These are phyloP conservation scores for Teunomyces barrocoloradensis DNA, from an alignment of 805 yeast species.

Conservation along the genomic window DNA sequence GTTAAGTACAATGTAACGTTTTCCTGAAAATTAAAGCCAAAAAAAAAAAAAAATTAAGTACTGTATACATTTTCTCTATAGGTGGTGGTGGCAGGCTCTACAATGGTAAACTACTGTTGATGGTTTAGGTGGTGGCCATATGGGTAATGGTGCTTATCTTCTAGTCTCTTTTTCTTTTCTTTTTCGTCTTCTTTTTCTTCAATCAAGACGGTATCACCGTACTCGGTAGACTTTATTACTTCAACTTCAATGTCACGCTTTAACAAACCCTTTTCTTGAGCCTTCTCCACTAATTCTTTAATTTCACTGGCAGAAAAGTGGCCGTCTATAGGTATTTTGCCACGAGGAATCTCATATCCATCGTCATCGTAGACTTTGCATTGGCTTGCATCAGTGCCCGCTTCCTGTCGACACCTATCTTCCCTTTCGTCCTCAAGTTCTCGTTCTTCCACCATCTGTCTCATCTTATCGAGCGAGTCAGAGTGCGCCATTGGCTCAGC, in stretches of 20 bases:
- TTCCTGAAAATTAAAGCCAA: too few relatives aligned
- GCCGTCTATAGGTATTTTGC: slow-evolving; percentile 41
- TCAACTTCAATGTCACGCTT: slow-evolving; percentile 23
- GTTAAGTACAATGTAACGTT: too few relatives aligned
- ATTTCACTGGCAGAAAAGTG: slow-evolving; percentile 37
- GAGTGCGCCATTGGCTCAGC: slow-evolving; percentile 7
- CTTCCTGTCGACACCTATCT: not conserved
- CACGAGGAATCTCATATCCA: slow-evolving; percentile 36
- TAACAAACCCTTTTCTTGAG: slow-evolving; percentile 30
- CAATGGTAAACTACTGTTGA: not conserved
- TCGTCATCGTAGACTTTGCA: slow-evolving; percentile 24
- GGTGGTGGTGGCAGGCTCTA: not conserved
- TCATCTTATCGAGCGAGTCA: slow-evolving; percentile 21
- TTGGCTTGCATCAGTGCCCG: not conserved
- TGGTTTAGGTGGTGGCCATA: not conserved
- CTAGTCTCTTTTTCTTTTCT: slow-evolving; percentile 1
- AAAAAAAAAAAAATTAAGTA: not conserved
- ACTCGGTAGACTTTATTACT: slow-evolving; percentile 20
- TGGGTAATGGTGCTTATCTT: not conserved
- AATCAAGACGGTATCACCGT: slow-evolving; percentile 33
- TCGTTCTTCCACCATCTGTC: slow-evolving; percentile 21
- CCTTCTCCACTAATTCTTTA: slow-evolving; percentile 26
- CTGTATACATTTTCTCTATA: not conserved
- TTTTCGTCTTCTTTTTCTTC: slow-evolving; percentile 12
- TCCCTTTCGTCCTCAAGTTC: slow-evolving; percentile 7